Evolutionary conservation across 2,329 filamentous ascomycete species (phyloP).

Genomic region (Fusarium tuaranense): DNA sequence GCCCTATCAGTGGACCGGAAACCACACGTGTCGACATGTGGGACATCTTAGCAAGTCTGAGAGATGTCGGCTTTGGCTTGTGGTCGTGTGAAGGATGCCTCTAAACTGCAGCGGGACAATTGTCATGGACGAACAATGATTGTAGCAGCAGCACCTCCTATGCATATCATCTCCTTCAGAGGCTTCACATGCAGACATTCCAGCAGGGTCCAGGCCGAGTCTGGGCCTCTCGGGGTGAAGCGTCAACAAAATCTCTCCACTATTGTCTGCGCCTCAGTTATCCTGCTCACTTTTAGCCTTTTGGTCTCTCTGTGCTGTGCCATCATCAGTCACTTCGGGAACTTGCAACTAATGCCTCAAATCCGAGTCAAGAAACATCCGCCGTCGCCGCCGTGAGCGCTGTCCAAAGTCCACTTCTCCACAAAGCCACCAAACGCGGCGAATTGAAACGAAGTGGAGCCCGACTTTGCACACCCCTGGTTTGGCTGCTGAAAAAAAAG

Average conservation of each 20-base stretch:
- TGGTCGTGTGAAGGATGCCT: slow-evolving; percentile 5
- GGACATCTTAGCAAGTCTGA: neutral
- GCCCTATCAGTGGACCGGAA: slow-evolving; percentile 2
- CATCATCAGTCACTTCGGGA: slow-evolving; percentile 13
- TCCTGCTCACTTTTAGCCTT: neutral
- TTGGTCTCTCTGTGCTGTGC: neutral
- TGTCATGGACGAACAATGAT: slow-evolving; percentile 3
- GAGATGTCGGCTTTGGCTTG: neutral
- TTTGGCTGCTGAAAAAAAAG: neutral
- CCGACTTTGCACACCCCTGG: slow-evolving; percentile 4
- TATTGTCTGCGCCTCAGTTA: slow-evolving; percentile 2
- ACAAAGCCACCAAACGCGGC: neutral
- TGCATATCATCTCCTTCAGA: neutral
- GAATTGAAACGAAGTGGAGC: neutral
- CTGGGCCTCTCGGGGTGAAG: neutral
- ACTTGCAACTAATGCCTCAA: neutral
- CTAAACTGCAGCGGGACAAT: neutral
- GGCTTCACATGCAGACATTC: slow-evolving; percentile 30
- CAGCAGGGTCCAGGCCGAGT: slow-evolving; percentile 3
- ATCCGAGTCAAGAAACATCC: slow-evolving; percentile 15
- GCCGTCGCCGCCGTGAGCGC: slow-evolving; percentile 24
- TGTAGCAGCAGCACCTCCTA: neutral
- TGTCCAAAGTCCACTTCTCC: neutral
- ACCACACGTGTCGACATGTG: slow-evolving; percentile 24
- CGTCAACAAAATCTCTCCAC: slow-evolving; percentile 8